Evolutionary conservation across 305 asterid species (phyloP).

Genomic region (Solanum hybrid): DNA sequence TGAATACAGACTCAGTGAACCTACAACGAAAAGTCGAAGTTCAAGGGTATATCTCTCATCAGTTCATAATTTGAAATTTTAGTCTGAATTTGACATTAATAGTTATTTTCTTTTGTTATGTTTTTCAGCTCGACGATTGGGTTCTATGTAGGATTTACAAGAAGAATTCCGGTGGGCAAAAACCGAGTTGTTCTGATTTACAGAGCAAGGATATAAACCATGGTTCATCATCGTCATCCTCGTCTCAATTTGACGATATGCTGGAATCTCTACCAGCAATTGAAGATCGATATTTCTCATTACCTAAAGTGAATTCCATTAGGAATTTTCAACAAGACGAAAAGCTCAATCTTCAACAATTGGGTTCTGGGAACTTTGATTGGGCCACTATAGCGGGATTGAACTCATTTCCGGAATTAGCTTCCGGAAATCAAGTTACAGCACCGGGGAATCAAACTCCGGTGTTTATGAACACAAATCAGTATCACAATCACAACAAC

Average conservation of each 20-base stretch:
- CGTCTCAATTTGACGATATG: constrained; percentile 26
- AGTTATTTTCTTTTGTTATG: too few relatives aligned
- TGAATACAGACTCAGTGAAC: constrained; percentile 55
- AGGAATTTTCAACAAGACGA: constrained; percentile 10
- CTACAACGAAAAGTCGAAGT: constrained; percentile 40
- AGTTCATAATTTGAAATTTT: not conserved
- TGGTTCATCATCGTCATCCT: constrained; percentile 21
- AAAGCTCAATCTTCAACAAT: constrained; percentile 15
- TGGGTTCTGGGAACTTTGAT: constrained; percentile 28
- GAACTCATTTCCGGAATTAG: constrained; percentile 17
- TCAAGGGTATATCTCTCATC: constrained; percentile 18
- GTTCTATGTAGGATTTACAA: constrained; percentile 38
- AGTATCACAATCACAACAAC: not conserved
- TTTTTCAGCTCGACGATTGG: constrained; percentile 37
- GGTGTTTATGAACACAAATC: constrained; percentile 5
- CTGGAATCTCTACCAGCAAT: constrained; percentile 24
- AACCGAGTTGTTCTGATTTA: not conserved
- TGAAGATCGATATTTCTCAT: constrained; percentile 11
- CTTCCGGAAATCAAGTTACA: not conserved
- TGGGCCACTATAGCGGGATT: constrained; percentile 33
- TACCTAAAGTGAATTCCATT: constrained; percentile 18
- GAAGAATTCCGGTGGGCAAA: constrained; percentile 24
- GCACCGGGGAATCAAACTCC: not conserved
- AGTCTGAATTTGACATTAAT: not conserved
- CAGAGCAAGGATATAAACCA: constrained; percentile 18